Conservation (phyloP, 345 rosid species). For the Eucalyptus tenuipes region DNA sequence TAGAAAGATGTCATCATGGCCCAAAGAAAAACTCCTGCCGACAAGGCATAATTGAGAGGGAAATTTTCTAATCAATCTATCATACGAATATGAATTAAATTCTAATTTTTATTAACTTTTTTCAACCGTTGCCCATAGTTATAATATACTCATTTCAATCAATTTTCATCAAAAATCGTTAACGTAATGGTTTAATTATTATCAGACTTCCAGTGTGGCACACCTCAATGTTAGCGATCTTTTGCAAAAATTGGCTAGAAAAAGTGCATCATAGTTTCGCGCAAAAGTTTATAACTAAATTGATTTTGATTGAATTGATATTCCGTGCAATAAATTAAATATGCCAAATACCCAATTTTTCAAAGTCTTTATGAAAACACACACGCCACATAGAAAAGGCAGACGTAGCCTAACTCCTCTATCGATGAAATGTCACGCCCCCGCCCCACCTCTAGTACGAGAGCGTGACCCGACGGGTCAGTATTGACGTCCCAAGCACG, state of each 20-base stretch:
- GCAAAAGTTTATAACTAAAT: not conserved
- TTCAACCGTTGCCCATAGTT: fast-evolving
- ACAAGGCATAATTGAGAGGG: not conserved
- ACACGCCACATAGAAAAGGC: fast-evolving
- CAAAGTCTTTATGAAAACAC: not conserved
- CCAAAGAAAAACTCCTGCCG: not conserved
- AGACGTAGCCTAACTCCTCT: too few species aligned
- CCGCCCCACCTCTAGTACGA: fast-evolving
- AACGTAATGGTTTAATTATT: fast-evolving
- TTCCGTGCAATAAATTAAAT: fast-evolving
- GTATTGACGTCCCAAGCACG: fast-evolving
- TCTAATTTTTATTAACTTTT: not conserved
- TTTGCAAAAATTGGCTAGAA: fast-evolving
- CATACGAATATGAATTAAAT: fast-evolving
- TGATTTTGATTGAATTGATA: not conserved
- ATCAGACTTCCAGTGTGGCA: fast-evolving
- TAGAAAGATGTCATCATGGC: not conserved
- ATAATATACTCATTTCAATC: not conserved
- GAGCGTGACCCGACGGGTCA: fast-evolving
- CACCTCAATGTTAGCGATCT: fast-evolving
- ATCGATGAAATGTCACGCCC: too few species aligned
- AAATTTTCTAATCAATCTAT: not conserved
- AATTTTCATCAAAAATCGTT: not conserved
- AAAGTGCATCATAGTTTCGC: not conserved
- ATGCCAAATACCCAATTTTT: not conserved